Conservation (phyloP, 2,329 filamentous ascomycete species). For the Aureobasidium sp. region DNA sequence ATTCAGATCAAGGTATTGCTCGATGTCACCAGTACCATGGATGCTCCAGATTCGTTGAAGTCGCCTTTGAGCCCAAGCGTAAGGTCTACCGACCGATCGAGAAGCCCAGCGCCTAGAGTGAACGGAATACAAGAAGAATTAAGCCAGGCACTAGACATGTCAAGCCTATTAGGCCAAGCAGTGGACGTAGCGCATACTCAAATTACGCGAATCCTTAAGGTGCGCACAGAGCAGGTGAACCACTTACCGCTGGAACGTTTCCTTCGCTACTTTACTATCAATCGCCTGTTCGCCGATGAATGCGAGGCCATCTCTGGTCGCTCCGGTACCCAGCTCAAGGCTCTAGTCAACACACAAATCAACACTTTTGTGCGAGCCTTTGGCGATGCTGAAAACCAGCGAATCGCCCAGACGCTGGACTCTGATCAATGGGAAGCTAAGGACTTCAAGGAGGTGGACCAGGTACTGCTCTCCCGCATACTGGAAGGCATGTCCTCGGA, state of each 20-base stretch:
- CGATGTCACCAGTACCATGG: conserved; percentile 76
- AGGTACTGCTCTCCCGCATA: conserved; percentile 53
- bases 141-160: conserved; percentile 67
- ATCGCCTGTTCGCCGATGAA: conserved; percentile 75
- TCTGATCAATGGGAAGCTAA: conserved; percentile 71
- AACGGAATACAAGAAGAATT: conserved; percentile 57
- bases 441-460: conserved; percentile 61
- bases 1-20: conserved; percentile 92
- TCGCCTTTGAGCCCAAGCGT: conserved; percentile 37
- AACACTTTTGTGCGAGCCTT: conserved; percentile 67
- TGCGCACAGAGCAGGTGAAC: conserved; percentile 65
- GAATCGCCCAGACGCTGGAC: conserved; percentile 68
- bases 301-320: conserved; percentile 77
- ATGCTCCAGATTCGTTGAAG: conserved; percentile 30
- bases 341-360: conserved; percentile 72
- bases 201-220: conserved; percentile 67
- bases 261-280: conserved; percentile 73
- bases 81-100: not conserved
- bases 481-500: conserved; percentile 64
- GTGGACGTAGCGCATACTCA: conserved; percentile 70
- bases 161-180: conserved; percentile 67
- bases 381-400: conserved; percentile 64
- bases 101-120: conserved; percentile 11
- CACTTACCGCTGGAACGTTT: conserved; percentile 61
- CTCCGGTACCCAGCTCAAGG: conserved; percentile 67